Conservation (phyloP, 305 asterid genomes). For the Withania somnifera region DNA sequence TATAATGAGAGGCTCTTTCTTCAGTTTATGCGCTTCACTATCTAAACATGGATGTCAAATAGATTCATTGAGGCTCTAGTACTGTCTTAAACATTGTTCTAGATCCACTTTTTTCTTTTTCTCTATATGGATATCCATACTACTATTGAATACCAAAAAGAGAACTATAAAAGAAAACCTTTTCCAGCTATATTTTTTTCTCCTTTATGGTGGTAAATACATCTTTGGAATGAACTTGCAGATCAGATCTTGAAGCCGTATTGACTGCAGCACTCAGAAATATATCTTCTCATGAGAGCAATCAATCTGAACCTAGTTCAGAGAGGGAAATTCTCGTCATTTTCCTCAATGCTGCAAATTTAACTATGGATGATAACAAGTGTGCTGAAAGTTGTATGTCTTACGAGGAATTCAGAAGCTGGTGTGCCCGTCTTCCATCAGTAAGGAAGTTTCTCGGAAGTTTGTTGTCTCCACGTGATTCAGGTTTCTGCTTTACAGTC, state of each 20-base stretch:
- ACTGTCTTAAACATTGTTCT: not conserved
- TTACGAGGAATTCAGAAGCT: constrained; percentile 58
- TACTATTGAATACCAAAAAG: not conserved
- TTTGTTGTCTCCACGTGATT: constrained; percentile 52
- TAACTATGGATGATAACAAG: constrained; percentile 18
- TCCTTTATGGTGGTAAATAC: constrained; percentile 1
- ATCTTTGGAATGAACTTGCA: constrained; percentile 19
- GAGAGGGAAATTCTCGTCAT: constrained; percentile 29
- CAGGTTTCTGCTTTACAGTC: constrained; percentile 38
- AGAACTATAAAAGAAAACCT: not conserved
- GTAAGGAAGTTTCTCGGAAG: constrained; percentile 69
- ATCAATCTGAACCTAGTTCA: constrained; percentile 33
- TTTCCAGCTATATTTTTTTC: not conserved
- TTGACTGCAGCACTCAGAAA: constrained; percentile 49
- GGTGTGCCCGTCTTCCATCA: constrained; percentile 80
- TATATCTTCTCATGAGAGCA: constrained; percentile 32
- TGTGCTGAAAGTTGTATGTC: constrained; percentile 31
- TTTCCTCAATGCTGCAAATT: constrained; percentile 45
- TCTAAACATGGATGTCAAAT: not conserved
- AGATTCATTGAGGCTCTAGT: not conserved
- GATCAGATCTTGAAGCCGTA: constrained; percentile 75
- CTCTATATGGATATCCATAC: not conserved
- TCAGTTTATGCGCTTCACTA: not conserved
- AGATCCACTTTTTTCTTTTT: not conserved
- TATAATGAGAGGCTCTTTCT: not conserved